These are phyloP conservation scores for Lignosus rhinocerotis DNA, from an alignment of 1,284 basidiomycete genomes.

Conservation along the genomic window DNA sequence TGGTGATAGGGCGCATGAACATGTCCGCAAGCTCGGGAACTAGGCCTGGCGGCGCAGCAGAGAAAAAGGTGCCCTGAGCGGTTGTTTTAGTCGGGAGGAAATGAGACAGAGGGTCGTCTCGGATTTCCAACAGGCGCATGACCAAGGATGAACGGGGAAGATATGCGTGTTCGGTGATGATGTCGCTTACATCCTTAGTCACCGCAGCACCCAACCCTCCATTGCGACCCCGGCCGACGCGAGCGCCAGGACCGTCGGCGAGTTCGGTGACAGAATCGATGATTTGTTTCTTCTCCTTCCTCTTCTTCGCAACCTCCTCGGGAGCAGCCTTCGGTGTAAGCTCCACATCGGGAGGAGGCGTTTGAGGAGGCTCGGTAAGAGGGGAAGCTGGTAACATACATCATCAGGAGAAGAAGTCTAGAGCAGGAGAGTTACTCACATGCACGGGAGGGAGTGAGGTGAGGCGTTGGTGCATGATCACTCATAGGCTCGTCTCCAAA, in stretches of 20 bases:
- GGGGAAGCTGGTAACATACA: conserved; percentile 58
- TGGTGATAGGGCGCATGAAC: conserved; percentile 77
- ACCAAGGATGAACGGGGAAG: conserved; percentile 82
- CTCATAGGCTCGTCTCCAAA: conserved; percentile 45
- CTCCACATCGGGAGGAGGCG: conserved; percentile 58
- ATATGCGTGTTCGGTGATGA: conserved; percentile 78
- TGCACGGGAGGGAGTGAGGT: conserved; percentile 64
- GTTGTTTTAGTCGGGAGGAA: conserved; percentile 82
- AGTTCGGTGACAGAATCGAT: conserved; percentile 85
- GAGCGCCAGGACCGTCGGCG: conserved; percentile 63
- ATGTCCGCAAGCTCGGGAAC: conserved; percentile 79
- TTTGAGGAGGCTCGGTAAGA: conserved; percentile 66
- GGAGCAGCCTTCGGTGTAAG: conserved; percentile 53
- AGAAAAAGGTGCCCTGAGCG: conserved; percentile 72
- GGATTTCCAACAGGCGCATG: conserved; percentile 81
- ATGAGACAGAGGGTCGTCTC: conserved; percentile 81
- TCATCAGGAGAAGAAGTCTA: conserved; percentile 1
- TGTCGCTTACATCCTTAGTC: conserved; percentile 69
- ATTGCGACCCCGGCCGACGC: conserved; percentile 53
- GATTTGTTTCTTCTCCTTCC: conserved; percentile 76
- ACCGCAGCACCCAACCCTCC: conserved; percentile 58
- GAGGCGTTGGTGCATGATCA: conserved; percentile 40
- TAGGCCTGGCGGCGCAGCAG: conserved; percentile 79
- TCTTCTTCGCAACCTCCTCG: conserved; percentile 36
- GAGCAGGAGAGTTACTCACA: conserved; percentile 46